phyloP scores from a whole-genome alignment of 2,329 filamentous ascomycete species.

The Phaeomoniella chlamydospora region DNA sequence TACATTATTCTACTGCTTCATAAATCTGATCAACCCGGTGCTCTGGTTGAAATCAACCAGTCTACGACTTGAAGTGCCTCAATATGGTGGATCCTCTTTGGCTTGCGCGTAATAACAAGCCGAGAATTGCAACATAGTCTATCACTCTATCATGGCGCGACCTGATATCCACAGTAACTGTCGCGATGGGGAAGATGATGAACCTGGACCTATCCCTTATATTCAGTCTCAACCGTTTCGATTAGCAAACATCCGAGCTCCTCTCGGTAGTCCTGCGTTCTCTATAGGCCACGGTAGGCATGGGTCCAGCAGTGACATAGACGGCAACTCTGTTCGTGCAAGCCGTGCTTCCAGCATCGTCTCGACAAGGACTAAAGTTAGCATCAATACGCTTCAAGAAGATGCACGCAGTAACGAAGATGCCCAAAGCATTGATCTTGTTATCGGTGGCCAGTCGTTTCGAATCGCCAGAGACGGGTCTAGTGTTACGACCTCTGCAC shows the following conservation, averaged over 20 bases:
- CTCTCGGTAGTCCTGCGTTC: neutral
- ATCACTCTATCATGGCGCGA: no score
- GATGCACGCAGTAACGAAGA: constrained; percentile 11
- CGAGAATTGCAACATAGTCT: no score
- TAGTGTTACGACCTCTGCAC: constrained; percentile 10
- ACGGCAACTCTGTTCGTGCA: neutral
- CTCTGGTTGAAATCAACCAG: no score
- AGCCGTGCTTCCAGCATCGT: constrained; percentile 17
- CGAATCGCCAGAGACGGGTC: constrained; percentile 18
- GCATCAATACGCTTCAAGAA: constrained; percentile 14
- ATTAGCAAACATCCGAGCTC: neutral
- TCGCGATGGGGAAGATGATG: no score
- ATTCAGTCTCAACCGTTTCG: no score
- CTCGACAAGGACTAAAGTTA: constrained; percentile 15
- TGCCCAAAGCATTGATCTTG: constrained; percentile 15
- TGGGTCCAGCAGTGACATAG: neutral
- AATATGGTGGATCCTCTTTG: no score
- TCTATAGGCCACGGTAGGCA: neutral
- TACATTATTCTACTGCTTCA: no score
- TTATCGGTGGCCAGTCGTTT: constrained; percentile 14
- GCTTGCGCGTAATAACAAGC: no score
- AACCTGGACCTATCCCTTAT: no score
- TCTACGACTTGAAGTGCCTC: no score
- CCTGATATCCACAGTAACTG: no score
- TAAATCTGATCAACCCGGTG: no score